Evolutionary conservation across 2,329 filamentous ascomycete species (phyloP), one percentile per base, ranked within the genome.

Genomic region (Rhynchosporium graminicola): DNA sequence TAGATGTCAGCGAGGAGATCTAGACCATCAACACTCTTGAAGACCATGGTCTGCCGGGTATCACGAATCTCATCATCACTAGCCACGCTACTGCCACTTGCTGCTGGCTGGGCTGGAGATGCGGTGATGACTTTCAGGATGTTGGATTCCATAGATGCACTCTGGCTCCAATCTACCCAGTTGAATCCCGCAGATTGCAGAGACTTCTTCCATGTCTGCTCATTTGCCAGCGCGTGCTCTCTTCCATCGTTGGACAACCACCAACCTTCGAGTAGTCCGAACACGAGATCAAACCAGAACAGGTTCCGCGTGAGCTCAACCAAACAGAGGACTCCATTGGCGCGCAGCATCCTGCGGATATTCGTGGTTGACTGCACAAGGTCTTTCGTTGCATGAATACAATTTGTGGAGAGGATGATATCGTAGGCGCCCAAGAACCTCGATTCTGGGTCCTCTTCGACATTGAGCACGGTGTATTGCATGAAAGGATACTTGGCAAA

Each of bases 41-140:
- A 72, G 5, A 61, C 80, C 80, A 2, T 77, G 78, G 2, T 83
- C 31, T 0, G 20, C 20, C 20, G 20, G 20, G 20, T 20, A 20
- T 20, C 20, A 20, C 20, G 20, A 20, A 20, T 20, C 20, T 20
- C 20, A 20, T 20, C 20, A 20, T 20, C 20, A 20, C 20, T 20
- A 20, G 20, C 20, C 20, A 20, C 20, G 20, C 77, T 13, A 46
- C 43, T 15, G 20, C n/a, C 78, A 66, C 29, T 46, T 33, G 10
- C 12, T 33, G 26, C 4, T 15, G 13, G 29, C 47, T 10, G 47
- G 47, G 12, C 29, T 13, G 26, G 26, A 29, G 59, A 63, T 13
- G 48, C 56, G 20, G 56, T 48, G 20, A 63, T 50, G 31, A 59
- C 36, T 8, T 48, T 40, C 8, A 63, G n/a, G 3, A 56, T 59